These are phyloP conservation scores for Sugiyamaella paludigena DNA, from an alignment of 1,139 yeast species.

Conservation along the genomic window DNA sequence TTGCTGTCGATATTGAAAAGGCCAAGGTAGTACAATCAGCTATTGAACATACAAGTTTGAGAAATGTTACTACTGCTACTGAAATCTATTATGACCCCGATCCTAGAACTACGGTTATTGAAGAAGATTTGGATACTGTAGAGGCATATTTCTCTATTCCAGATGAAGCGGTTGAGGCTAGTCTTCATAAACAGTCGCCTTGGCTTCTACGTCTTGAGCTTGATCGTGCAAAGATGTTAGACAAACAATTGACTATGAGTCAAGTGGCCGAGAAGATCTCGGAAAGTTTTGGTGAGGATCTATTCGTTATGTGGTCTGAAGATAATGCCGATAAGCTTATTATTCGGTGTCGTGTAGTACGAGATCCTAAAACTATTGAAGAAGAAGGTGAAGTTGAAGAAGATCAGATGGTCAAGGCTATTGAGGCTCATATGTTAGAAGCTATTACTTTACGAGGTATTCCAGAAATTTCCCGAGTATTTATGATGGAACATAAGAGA, in stretches of 20 bases:
- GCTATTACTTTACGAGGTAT: conserved; percentile 95
- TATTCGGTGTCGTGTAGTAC: conserved; percentile 96
- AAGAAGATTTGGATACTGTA: conserved; percentile 95
- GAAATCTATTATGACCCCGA: conserved; percentile 98
- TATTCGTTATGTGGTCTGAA: conserved; percentile 98
- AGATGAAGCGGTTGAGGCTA: conserved; percentile 94
- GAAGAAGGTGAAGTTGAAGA: conserved; percentile 96
- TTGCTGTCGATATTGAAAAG: conserved; percentile 83
- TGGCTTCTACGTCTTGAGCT: conserved; percentile 95
- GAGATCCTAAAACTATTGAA: conserved; percentile 91
- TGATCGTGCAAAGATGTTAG: conserved; percentile 98
- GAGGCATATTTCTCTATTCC: conserved; percentile 97
- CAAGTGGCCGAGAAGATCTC: conserved; percentile 97
- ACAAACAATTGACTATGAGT: conserved; percentile 95
- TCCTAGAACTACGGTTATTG: conserved; percentile 92
- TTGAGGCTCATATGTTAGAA: conserved; percentile 95
- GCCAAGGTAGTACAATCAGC: conserved; percentile 96
- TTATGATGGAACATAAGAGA: conserved; percentile 88
- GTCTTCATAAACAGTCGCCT: conserved; percentile 91
- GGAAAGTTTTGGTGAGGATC: conserved; percentile 88
- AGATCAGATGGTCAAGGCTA: conserved; percentile 92
- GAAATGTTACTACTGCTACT: conserved; percentile 94
- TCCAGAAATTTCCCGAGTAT: conserved; percentile 87
- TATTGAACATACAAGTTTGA: conserved; percentile 91
- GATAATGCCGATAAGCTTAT: conserved; percentile 97